Conservation (phyloP, 371 early-diverging fungal species). For the Mortierella sp. region DNA sequence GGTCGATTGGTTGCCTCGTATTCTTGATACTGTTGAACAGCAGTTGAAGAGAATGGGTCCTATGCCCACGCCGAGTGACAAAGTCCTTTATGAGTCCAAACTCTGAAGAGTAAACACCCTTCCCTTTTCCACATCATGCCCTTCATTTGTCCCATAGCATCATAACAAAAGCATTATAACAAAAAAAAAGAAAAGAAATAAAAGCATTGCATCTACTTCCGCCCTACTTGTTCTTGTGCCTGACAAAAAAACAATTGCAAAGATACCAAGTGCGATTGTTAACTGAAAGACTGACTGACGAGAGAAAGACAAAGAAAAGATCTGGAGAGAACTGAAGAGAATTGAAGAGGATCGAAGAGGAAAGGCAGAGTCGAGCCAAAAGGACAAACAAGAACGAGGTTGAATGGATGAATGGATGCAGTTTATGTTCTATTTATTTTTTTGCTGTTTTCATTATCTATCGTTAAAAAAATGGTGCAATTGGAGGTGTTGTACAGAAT, state of each 20-base stretch:
- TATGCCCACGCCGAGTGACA: slow-evolving; percentile 9
- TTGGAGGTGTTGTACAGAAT: background rate
- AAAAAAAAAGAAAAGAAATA: background rate
- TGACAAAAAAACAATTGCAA: background rate
- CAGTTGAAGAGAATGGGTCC: slow-evolving; percentile 43
- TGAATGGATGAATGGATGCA: background rate
- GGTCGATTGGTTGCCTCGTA: slow-evolving; percentile 49
- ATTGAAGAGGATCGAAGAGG: no score
- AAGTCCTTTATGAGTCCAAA: slow-evolving; percentile 30
- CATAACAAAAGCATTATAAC: background rate
- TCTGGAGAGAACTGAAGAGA: no score
- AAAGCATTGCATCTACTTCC: background rate
- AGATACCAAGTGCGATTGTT: background rate
- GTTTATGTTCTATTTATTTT: background rate
- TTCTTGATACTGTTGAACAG: slow-evolving; percentile 29
- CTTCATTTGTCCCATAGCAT: background rate
- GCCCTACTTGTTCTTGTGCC: background rate
- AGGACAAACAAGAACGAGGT: background rate
- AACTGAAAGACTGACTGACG: no score
- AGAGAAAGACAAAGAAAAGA: no score
- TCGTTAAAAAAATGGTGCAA: background rate
- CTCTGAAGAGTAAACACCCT: slow-evolving; percentile 18
- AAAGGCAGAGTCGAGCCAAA: background rate
- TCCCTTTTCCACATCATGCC: background rate
- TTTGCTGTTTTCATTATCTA: background rate